Evolutionary conservation across 2,329 filamentous ascomycete genomes (phyloP), one percentile per base, ranked within the genome.

Genomic region (Endothia cerciana): DNA sequence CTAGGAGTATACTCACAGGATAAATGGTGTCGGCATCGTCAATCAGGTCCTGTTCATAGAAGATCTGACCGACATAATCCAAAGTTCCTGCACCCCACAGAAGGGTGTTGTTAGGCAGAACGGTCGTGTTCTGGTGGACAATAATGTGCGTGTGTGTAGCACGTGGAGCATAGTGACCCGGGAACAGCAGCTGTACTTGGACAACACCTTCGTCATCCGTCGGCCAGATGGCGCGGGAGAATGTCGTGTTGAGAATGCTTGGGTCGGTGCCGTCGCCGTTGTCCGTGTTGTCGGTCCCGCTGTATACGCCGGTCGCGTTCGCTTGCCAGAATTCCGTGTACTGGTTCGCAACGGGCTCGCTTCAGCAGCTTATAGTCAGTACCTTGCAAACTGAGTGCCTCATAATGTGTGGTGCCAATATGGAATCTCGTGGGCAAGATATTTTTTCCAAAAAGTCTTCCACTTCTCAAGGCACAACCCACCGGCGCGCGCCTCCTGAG

Each of bases 1-100:
- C 28, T 22, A 33, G 28, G 15, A 6, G 1, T 41, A 8, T 33
- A 57, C 38, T 58, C 11, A 58, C 19, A 58, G 86, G 85, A 1
- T 75, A 71, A 0, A 77, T 76, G 22, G 75, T 72, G 66, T 87
- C 84, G 57, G 89, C 85, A 28, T 77, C 72, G 4, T 74, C 68
- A 67, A 87, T 81, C 41, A 90, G 81, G 63, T 80, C 79, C 71
- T 89, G 83, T 74, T 89, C 85, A 72, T 88, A 86, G 77, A 87
- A 90, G 63, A 87, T 75, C 74, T 90, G 87, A n/a, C 87, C 87
- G 38, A 89, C 82, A 74, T 90, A 86, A 10, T 85, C 83, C 62
- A 85, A 81, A 41, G 56, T 25, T 36, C 76, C 76, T 53, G 73
- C 74, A 0, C 76, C 72, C 64, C 67, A 70, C 38, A 72, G 74